These are phyloP conservation scores for Cucurbita moschata DNA, from an alignment of 306 rosid genomes.

Conservation along the genomic window DNA sequence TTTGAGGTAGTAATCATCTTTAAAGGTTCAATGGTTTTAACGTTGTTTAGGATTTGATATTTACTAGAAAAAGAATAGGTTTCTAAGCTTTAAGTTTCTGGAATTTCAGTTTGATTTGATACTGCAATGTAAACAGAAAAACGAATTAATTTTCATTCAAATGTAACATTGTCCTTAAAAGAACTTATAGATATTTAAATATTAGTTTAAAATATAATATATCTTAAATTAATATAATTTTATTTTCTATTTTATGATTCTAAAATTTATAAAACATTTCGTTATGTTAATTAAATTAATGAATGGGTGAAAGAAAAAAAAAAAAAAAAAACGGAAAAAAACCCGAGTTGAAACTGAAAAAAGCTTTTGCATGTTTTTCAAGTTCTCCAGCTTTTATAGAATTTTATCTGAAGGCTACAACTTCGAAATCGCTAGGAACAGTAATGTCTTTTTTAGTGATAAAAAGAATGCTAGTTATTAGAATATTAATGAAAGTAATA, in stretches of 20 bases:
- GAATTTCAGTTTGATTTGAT: background rate
- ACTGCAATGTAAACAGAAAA: background rate
- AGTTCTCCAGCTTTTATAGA: background rate
- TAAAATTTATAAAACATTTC: background rate
- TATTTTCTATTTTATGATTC: background rate
- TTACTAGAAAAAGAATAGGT: background rate
- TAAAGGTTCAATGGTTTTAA: background rate
- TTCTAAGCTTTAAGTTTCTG: background rate
- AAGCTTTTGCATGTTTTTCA: background rate
- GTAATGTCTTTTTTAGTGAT: background rate
- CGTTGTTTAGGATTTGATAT: background rate
- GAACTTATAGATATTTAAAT: background rate
- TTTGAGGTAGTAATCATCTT: conserved; percentile 46
- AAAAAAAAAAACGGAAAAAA: background rate
- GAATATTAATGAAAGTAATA: background rate
- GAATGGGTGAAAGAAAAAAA: background rate
- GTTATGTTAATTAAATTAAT: background rate
- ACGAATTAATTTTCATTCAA: background rate
- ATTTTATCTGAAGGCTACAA: background rate
- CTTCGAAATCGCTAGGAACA: background rate
- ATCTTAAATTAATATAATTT: background rate
- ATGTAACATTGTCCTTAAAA: background rate
- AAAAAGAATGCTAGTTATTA: background rate
- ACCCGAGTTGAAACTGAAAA: background rate
- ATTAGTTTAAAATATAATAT: background rate